Base-by-base conservation (phyloP, 495 filamentous ascomycete species). In the Aspergillus sclerotioniger region DNA sequence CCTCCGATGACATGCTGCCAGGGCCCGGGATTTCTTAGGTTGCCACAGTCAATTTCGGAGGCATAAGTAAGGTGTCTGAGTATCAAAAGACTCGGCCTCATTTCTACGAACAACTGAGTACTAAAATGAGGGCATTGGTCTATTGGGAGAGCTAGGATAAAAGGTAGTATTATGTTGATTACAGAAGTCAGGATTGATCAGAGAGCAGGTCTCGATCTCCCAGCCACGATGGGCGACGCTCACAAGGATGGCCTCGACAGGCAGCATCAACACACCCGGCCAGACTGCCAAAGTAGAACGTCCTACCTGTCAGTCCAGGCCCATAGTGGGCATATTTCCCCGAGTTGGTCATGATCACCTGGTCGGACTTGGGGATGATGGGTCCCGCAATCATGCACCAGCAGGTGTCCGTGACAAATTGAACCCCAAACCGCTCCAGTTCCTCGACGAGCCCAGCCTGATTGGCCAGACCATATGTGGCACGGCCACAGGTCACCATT, bases 351-450 rank as follows among this genome's bases (percentile, higher is more conserved):
- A 59, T 54, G 43, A 59, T 43, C 16, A 43, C 54, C 4, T 21
- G 43, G 13, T 13, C 29, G 19, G 19, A 12, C 6, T 10, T 9
- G 3, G 57, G 57, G 2, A 59, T 43, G n/a, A 54, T 45, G 15
- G 57, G 57, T n/a, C 54, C 57, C 16, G 43, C 33, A 5, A 59
- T 16, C 57, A 59, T 59, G 35, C 57, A 59, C 57, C 57, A 59
- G 51, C 57, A 59, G 3, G 57, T 59, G 33, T 59, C 57, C 0
- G 51, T 59, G 31, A 59, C 49, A n/a, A 59, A 54, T 5, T 3
- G 20, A 5, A 45, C 51, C 12, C 57, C 57, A 17, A 54, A 59
- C 0, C 13, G n/a, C 32, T 54, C 33, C 1, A 59, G n/a, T 12
- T 15, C 9, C n/a, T 10, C 33, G 16, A 59, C 19, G 0, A 41